Conservation (phyloP, 1,284 basidiomycete species). For the Pseudozyma tsukubaensis region DNA sequence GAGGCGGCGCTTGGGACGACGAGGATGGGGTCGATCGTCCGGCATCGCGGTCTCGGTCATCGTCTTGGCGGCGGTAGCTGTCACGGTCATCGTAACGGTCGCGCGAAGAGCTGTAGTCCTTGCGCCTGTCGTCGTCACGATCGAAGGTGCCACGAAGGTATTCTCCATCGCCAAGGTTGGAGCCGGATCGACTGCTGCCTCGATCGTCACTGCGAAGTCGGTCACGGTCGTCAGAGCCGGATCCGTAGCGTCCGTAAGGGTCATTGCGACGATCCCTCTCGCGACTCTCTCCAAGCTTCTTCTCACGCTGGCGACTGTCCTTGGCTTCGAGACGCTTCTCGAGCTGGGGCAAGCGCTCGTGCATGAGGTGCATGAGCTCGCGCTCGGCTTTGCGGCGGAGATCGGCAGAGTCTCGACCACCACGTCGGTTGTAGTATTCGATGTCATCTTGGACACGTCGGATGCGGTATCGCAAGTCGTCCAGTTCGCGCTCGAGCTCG, state of each 20-base stretch:
- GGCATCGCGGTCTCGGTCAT: constrained; percentile 68
- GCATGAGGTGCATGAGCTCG: constrained; percentile 85
- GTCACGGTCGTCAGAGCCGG: constrained; percentile 38
- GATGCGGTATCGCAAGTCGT: constrained; percentile 86
- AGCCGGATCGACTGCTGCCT: constrained; percentile 23
- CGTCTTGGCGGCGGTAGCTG: constrained; percentile 28
- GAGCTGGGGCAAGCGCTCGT: constrained; percentile 90
- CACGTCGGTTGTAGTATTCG: constrained; percentile 83
- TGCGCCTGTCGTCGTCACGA: constrained; percentile 60
- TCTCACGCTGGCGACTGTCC: constrained; percentile 81
- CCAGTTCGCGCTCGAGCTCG: constrained; percentile 84
- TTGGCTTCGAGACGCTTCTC: constrained; percentile 85
- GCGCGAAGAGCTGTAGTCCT: constrained; percentile 54
- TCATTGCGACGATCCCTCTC: constrained; percentile 87
- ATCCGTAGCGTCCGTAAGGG: constrained; percentile 69
- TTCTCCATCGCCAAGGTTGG: constrained; percentile 48
- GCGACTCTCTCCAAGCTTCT: constrained; percentile 70
- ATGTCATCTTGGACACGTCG: constrained; percentile 91
- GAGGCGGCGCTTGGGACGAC: constrained; percentile 67
- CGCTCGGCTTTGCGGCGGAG: constrained; percentile 88
- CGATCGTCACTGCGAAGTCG: constrained; percentile 26
- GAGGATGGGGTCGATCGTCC: constrained; percentile 69
- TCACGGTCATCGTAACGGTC: constrained; percentile 70
- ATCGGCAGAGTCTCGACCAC: constrained; percentile 79
- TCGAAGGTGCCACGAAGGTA: constrained; percentile 58